Percentiles rank a stretch among this genome's conserved stretches.
Evolutionary conservation across 495 filamentous ascomycete genomes (phyloP).

Genomic region (Penicillium herquei): DNA sequence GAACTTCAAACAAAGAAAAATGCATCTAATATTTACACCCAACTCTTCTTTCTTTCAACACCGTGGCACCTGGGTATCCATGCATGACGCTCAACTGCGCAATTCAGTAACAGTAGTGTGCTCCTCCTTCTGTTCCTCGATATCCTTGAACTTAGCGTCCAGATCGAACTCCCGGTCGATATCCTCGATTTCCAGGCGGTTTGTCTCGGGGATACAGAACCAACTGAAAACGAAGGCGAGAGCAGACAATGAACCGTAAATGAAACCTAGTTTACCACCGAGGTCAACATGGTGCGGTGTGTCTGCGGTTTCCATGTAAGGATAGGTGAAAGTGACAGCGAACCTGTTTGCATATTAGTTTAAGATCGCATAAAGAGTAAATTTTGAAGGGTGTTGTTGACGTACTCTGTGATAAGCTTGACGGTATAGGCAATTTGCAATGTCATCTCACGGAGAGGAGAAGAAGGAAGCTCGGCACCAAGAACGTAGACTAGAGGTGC

Average conservation of each 20-base stretch:
- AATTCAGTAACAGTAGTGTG: background rate
- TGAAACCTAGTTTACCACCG: slow-evolving; percentile 22
- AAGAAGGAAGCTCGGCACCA: slow-evolving; percentile 19
- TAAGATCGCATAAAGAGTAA: too few relatives aligned
- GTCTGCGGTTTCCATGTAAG: slow-evolving; percentile 19
- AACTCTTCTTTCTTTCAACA: background rate
- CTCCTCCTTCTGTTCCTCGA: background rate
- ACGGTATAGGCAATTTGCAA: slow-evolving; percentile 21
- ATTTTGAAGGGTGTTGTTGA: too few relatives aligned
- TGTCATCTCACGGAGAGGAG: slow-evolving; percentile 21
- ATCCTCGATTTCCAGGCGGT: slow-evolving; percentile 13
- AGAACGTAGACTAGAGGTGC: slow-evolving; percentile 21
- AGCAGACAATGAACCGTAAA: slow-evolving; percentile 21
- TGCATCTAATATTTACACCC: too few relatives aligned
- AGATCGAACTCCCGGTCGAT: slow-evolving; percentile 11
- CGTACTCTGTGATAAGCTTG: slow-evolving; percentile 23
- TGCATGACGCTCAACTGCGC: background rate
- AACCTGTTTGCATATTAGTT: slow-evolving; percentile 10
- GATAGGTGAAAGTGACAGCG: slow-evolving; percentile 22
- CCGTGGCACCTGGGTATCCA: background rate
- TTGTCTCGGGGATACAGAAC: slow-evolving; percentile 17
- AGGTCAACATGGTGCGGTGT: slow-evolving; percentile 18
- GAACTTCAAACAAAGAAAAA: too few relatives aligned
- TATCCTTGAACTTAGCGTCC: background rate
- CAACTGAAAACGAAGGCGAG: slow-evolving; percentile 15